Evolutionary conservation across 805 yeast species (phyloP), one percentile per base, ranked within the genome.

Genomic region (Starmerella stigmatis): DNA sequence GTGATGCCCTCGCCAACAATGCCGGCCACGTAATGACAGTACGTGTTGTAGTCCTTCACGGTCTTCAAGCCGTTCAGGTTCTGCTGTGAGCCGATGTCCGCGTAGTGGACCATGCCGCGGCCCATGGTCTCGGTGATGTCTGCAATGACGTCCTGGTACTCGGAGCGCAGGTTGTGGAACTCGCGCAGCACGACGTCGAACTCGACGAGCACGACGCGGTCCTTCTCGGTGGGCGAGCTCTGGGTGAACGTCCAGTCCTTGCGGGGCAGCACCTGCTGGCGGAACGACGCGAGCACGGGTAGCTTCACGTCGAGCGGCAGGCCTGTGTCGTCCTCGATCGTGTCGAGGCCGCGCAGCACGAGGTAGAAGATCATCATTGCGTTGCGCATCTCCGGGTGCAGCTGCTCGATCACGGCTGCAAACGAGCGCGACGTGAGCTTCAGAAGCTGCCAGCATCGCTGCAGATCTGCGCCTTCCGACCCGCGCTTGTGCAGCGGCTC

Each of bases 1-100:
- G 97, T 86, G 55, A 86, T 70, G 3, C 98, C 98, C 60, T 86
- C 96, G 46, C 99, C 98, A 32, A 92, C 97, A 43, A 92, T 71
- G 2, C 98, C 99, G 1, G 99, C 98, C 48, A 92, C 99, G 59
- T 88, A 85, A 65, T 88, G 88, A 65, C 99, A 92, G 69, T 92
- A 92, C 50, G 81, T 70, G 61, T 92, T 88, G 61, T 82, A 92
- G 60, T 86, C 97, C 49, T 73, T 69, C 36, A 83, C 62, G 1
- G 96, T 85, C 40, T 68, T 68, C 38, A 92, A 79, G 2, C 97
- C 97, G 50, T 76, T 76, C 53, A 74, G 61, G 62, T 85, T 86
- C 37, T 57, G 56, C 17, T 42, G 46, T 28, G 52, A 31, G 42
- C 81, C 92, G 58, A 81, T 78, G 56, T 73, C 68, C 44, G 83